Evolutionary conservation across 306 rosid genomes (phyloP), one percentile per base, ranked within the genome.

Genomic region (cucumber (Cucumis sativus)): DNA sequence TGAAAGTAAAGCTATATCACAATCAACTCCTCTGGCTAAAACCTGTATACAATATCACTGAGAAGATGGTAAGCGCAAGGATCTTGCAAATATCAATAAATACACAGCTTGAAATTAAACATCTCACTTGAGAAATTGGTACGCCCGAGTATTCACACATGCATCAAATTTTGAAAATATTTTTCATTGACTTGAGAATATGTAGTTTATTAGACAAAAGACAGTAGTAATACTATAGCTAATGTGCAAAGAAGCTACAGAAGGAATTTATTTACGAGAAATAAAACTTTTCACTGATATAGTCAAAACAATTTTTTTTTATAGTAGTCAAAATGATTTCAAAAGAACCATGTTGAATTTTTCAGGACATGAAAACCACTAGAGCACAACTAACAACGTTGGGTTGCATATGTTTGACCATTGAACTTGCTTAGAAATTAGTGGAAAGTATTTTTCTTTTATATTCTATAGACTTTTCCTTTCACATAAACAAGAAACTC

Each of bases 1-100:
- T 45, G 98, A 87, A 80, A 95, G 97, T 88, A 95, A 88, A 81
- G 99, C 99, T 87, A 95, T 86, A 84, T 95, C 99, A 81, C 98
- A 95, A 81, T 93, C 93, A 83, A 89, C 86, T 77, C 91, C 98
- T 85, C 91, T 92, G 70, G 98, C 98, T 79, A 95, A 87, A 86
- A 95, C 99, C 99, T 95, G 90, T 81, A 80, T 71, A 82, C 82
- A 65, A 72, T 77, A 79, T 84, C 88, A 85, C 77, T 71, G 47
- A 79, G 71, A 80, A 79, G 70, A 79, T 84, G 77, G 82, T 71
- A 81, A 77, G 78, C 73, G 60, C 78, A 80, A 75, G 23, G 74
- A 56, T 62, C 65, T 55, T 54, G 56, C 55, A 25, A 76, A 80
- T 47, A 68, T 78, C 39, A 43, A 74, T 43, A 12, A 47, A 12